Evolutionary conservation across 805 yeast species (phyloP).

Genomic region (Yamadazyma phyllophila): DNA sequence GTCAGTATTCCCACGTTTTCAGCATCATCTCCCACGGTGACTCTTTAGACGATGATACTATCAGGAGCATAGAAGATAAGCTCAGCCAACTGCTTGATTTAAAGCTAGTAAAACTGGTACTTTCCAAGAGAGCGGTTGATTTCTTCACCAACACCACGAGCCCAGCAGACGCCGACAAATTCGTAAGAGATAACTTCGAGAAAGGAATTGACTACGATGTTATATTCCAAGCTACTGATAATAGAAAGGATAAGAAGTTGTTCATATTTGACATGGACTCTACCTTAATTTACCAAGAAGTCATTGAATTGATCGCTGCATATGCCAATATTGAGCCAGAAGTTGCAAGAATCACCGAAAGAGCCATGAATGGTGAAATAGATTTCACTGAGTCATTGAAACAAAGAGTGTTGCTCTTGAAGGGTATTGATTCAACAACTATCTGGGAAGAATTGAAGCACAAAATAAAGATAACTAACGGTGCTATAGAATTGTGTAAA

Average conservation of each 20-base stretch:
- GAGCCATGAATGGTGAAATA: slow-evolving; percentile 96
- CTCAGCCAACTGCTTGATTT: not conserved
- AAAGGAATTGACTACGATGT: slow-evolving; percentile 26
- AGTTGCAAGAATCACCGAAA: slow-evolving; percentile 84
- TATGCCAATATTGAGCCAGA: slow-evolving; percentile 86
- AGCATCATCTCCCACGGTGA: slow-evolving; percentile 20
- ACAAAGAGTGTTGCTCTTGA: slow-evolving; percentile 72
- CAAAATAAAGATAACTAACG: slow-evolving; percentile 75
- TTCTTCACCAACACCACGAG: slow-evolving; percentile 12
- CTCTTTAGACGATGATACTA: slow-evolving; percentile 4
- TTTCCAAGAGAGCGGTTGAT: slow-evolving; percentile 25
- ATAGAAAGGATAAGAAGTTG: slow-evolving; percentile 45
- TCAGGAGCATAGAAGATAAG: not conserved
- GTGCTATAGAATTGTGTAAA: slow-evolving; percentile 69
- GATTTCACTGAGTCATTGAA: slow-evolving; percentile 82
- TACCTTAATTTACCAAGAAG: slow-evolving; percentile 92
- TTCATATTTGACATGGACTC: slow-evolving; percentile 98
- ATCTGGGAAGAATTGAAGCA: slow-evolving; percentile 78
- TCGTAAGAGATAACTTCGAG: slow-evolving; percentile 8
- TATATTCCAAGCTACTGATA: slow-evolving; percentile 25
- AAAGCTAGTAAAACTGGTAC: not conserved
- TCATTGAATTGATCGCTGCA: slow-evolving; percentile 91
- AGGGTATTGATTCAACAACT: slow-evolving; percentile 70
- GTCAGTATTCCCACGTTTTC: slow-evolving; percentile 27
- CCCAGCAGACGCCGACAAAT: slow-evolving; percentile 1